Conservation (phyloP, 2,329 filamentous ascomycete species). For the Elsinoe ampelina region DNA sequence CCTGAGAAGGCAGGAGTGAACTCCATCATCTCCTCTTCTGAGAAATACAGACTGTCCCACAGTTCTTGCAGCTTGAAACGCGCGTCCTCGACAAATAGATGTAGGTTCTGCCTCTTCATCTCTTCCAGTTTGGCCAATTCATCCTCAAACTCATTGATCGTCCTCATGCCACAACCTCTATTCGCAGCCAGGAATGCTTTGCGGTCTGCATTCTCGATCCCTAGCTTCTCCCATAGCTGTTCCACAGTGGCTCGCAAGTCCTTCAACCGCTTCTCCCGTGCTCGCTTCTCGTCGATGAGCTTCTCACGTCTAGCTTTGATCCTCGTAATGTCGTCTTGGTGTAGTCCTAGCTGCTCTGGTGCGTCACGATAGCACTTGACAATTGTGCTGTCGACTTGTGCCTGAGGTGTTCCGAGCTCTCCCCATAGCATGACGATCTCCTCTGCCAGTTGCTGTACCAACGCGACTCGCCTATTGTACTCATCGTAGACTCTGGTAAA, state of each 20-base stretch:
- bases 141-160: slow-evolving; percentile 93
- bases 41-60: slow-evolving; percentile 90
- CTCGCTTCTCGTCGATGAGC: slow-evolving; percentile 78
- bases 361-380: slow-evolving; percentile 83
- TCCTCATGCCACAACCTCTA: slow-evolving; percentile 79
- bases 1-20: slow-evolving; percentile 88
- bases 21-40: slow-evolving; percentile 96
- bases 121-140: slow-evolving; percentile 80
- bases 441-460: slow-evolving; percentile 65
- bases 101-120: slow-evolving; percentile 87
- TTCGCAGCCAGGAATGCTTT: slow-evolving; percentile 80
- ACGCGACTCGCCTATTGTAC: slow-evolving; percentile 72
- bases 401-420: slow-evolving; percentile 86
- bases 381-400: slow-evolving; percentile 78
- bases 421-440: slow-evolving; percentile 93
- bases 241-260: slow-evolving; percentile 74
- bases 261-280: slow-evolving; percentile 65
- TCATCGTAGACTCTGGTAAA: slow-evolving; percentile 95
- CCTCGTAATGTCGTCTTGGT: slow-evolving; percentile 71
- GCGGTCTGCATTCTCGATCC: slow-evolving; percentile 70
- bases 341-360: slow-evolving; percentile 87
- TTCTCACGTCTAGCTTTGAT: slow-evolving; percentile 70
- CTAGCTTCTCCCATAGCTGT: slow-evolving; percentile 77
- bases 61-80: slow-evolving; percentile 84
- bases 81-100: slow-evolving; percentile 91